Evolutionary conservation across 164 flowering plant genomes (phyloP), one percentile per base, ranked within the genome.

Genomic region (grape (Vitis vinifera)): DNA sequence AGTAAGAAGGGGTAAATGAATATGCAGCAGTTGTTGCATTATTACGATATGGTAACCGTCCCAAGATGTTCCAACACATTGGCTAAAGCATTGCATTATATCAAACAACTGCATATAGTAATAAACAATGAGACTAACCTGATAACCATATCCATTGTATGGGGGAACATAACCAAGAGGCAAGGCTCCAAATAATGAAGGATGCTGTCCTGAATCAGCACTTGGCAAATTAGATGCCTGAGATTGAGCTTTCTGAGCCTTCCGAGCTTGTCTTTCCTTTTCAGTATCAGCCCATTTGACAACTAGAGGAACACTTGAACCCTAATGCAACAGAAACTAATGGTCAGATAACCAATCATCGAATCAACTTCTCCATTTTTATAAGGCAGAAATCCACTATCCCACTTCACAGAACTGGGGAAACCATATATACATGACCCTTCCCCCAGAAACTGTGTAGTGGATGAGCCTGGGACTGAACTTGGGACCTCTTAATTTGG

Each of bases 261-360:
- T 87, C 9, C 99, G 87, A 66, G 97, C 93, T 77, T 88, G 95
- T 68, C 98, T 86, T 84, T 96, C 99, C 76, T 91, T 96, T 77
- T 96, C 99, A 10, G 97, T 96, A 77, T 96, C 99, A 17, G 99
- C 99, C 99, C 99, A 93, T 80, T 93, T 96, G 82, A 96, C 97
- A 70, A 96, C 97, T 73, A 96, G 82, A 76, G 99, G 99, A 67
- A 92, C 90, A 78, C 83, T 85, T 74, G 98, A 92, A 71, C 97
- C 98, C 99, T 96, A 72, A 53, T 49, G 73, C 52, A 76, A 10
- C 47, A 63, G 63, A 67, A 55, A 16, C 60, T 49, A 63, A 65
- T 23, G 11, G 51, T 73, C 50, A 72, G 71, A 11, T 66, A 19
- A 55, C 7, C 49, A 55, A 37, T 51, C 9, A 44, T 29, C 49